phyloP scores from a whole-genome alignment of 345 rosid species.

The Raphanus sativus region DNA sequence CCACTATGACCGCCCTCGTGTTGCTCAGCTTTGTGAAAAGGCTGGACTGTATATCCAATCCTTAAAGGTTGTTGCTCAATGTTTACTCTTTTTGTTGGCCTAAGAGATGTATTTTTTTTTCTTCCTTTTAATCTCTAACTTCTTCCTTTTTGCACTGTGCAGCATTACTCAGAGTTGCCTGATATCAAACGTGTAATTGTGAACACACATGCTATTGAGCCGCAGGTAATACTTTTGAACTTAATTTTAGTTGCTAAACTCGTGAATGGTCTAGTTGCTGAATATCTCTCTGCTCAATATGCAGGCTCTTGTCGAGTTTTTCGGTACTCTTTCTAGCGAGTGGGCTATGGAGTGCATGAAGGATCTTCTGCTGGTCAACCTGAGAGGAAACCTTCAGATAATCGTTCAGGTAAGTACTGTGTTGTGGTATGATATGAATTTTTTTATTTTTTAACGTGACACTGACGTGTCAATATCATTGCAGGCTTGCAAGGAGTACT shows the following conservation, averaged over 20 bases:
- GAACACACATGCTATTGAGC: slow-evolving; percentile 99
- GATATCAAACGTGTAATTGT: slow-evolving; percentile 99
- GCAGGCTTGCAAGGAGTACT: slow-evolving; percentile 97
- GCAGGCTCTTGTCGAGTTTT: slow-evolving; percentile 97
- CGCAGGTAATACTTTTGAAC: slow-evolving; percentile 62
- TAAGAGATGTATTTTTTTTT: slow-evolving; percentile 2
- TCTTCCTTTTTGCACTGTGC: slow-evolving; percentile 42
- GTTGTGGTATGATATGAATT: slow-evolving; percentile 10
- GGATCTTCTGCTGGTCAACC: slow-evolving; percentile 91
- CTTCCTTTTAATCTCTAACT: slow-evolving; percentile 6
- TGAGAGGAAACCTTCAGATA: slow-evolving; percentile 97
- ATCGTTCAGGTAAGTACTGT: slow-evolving; percentile 82
- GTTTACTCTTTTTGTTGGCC: slow-evolving; percentile 8
- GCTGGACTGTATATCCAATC: slow-evolving; percentile 95
- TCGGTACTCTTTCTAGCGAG: slow-evolving; percentile 96
- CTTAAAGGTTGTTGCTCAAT: slow-evolving; percentile 58
- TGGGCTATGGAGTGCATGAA: slow-evolving; percentile 99
- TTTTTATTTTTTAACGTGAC: slow-evolving; percentile 1
- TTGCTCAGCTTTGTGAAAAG: slow-evolving; percentile 98
- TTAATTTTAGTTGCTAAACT: slow-evolving; percentile 16
- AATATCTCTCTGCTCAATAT: slow-evolving; percentile 17
- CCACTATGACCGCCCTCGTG: slow-evolving; percentile 96
- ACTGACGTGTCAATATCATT: slow-evolving; percentile 34
- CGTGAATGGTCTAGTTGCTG: slow-evolving; percentile 13
- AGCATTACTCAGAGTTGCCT: slow-evolving; percentile 96